Conservation (phyloP, 352 stramenopile species). For the Phytopythium montanum region DNA sequence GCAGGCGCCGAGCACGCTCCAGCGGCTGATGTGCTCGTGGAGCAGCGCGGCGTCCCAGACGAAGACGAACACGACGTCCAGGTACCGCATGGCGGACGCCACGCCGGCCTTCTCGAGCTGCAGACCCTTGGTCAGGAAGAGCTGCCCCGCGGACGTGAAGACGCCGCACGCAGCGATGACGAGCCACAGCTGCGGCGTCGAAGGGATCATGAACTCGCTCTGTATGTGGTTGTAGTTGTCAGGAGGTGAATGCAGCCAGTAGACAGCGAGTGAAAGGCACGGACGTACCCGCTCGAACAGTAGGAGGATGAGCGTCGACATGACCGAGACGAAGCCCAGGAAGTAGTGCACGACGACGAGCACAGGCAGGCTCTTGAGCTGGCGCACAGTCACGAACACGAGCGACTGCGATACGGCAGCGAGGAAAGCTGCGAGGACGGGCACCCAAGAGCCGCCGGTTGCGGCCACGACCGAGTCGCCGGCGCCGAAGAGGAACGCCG, state of each 20-base stretch:
- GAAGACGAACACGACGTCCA: conserved; percentile 70
- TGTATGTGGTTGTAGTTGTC: too few relatives aligned
- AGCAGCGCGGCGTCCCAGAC: conserved; percentile 54
- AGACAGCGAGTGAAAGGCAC: conserved; percentile 5
- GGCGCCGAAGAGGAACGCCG: conserved; percentile 44
- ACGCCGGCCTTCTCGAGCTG: conserved; percentile 65
- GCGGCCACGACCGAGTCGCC: conserved; percentile 27
- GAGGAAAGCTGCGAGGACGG: conserved; percentile 44
- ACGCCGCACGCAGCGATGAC: conserved; percentile 37
- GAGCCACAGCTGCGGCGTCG: conserved; percentile 35
- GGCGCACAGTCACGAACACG: conserved; percentile 66
- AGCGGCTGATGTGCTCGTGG: conserved; percentile 36
- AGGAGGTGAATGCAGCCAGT: not conserved
- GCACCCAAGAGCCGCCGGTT: conserved; percentile 45
- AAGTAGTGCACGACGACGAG: conserved; percentile 80
- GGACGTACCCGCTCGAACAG: conserved; percentile 45
- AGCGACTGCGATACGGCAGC: conserved; percentile 61
- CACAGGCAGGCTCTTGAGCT: conserved; percentile 50
- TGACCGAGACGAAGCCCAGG: conserved; percentile 52
- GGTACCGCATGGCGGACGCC: conserved; percentile 64
- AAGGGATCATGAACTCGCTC: conserved; percentile 26
- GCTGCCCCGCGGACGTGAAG: conserved; percentile 50
- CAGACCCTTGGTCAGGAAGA: conserved; percentile 64
- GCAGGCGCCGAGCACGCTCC: conserved; percentile 38
- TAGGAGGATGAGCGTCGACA: conserved; percentile 47